These are phyloP conservation scores for Rutstroemia sp. DNA, from an alignment of 2,329 filamentous ascomycete genomes.

Conservation along the genomic window DNA sequence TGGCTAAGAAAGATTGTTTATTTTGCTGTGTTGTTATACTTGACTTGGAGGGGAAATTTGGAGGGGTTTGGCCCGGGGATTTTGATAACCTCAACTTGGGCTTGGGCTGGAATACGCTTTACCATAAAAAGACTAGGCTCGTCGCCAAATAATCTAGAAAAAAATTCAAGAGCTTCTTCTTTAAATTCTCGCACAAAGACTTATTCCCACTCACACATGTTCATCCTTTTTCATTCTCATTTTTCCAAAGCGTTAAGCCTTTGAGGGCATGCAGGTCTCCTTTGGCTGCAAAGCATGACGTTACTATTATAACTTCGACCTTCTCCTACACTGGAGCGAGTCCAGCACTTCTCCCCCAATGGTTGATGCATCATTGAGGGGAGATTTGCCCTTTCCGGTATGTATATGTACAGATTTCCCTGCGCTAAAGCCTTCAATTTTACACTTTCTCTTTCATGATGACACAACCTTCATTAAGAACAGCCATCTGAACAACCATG, in stretches of 20 bases:
- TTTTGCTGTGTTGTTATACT: slow-evolving; percentile 5
- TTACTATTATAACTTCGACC: too few relatives aligned
- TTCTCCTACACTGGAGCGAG: too few relatives aligned
- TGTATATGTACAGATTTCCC: too few relatives aligned
- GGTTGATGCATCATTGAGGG: too few relatives aligned
- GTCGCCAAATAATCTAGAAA: slow-evolving; percentile 1
- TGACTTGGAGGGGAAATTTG: slow-evolving; percentile 8
- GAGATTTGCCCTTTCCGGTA: too few relatives aligned
- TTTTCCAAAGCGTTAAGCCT: not conserved
- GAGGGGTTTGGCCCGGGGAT: slow-evolving; percentile 6
- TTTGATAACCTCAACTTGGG: slow-evolving; percentile 7
- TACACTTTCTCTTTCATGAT: slow-evolving; percentile 37
- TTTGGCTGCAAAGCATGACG: too few relatives aligned
- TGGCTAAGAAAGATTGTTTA: not conserved
- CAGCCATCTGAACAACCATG: slow-evolving; percentile 57
- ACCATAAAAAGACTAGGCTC: not conserved
- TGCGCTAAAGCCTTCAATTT: too few relatives aligned
- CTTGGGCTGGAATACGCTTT: not conserved
- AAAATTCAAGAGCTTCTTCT: not conserved
- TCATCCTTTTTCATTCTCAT: not conserved
- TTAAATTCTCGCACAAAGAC: not conserved
- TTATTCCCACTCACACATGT: not conserved
- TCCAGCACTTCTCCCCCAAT: too few relatives aligned
- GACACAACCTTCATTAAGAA: slow-evolving; percentile 51
- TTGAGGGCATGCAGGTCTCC: too few relatives aligned